Evolutionary conservation across 768 basidiomycete species (phyloP), one percentile per base, ranked within the genome.

Genomic region (Leccinellum rugosiceps): DNA sequence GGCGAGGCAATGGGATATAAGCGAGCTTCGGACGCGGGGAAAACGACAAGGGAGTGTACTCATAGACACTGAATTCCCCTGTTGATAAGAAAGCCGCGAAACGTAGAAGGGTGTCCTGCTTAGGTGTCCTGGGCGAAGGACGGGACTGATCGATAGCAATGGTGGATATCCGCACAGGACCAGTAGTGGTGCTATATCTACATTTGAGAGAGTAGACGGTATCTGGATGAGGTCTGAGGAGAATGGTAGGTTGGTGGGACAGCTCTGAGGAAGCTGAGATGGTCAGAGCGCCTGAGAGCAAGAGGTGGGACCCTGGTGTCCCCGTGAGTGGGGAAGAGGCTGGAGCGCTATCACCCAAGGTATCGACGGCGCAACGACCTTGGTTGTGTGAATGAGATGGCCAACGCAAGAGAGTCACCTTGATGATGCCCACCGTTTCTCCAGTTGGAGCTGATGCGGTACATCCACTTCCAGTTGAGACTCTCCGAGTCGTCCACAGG

Each of bases 401-500:
- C 53, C 59, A 63, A 53, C n/a, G 47, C 32, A 56, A 32, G 32
- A 57, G 35, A 65, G 55, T 52, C 21, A 56, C 26, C 63, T 38
- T 44, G 46, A 52, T 46, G 47, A 32, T 55, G 67, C 78, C 62
- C 64, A 91, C 90, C 90, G 72, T 74, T 87, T 68, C 80, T 81
- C 90, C 90, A 92, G 63, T 92, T 92, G 15, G 84, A 84, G 63
- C 87, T 90, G 60, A 91, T 87, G 55, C 88, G 80, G 70, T 90
- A 92, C 89, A 92, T 90, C 82, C 83, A 88, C 71, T 89, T 91
- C 90, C 90, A 92, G 66, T 90, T 82, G 30, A 75, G 68, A 34
- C 72, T 68, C 48, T 58, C 55, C 14, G 47, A 7, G 19, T 73
- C 66, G 19, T 76, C 73, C 30, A 65, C 64, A 57, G 73, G 60